Evolutionary conservation across 2,329 filamentous ascomycete genomes (phyloP).

Genomic region (Diplodia sapinea): DNA sequence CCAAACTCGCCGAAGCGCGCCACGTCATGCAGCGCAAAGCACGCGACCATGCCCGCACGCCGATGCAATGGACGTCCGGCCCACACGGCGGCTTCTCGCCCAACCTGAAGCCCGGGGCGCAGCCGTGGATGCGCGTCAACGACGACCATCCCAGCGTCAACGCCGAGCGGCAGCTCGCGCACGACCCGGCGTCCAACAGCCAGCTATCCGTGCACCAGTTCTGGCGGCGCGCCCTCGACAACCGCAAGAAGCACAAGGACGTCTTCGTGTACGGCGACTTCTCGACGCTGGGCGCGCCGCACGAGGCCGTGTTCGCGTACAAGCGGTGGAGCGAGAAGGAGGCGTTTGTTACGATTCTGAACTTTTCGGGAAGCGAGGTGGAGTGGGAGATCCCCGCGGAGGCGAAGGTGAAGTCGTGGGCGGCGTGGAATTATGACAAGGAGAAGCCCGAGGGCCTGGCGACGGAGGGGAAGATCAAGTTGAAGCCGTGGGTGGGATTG

Average conservation of each 20-base stretch:
- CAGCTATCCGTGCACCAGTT: slow-evolving; percentile 61
- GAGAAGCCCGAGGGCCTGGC: slow-evolving; percentile 14
- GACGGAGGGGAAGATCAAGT: slow-evolving; percentile 37
- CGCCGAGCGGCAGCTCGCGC: slow-evolving; percentile 58
- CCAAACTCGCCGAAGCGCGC: slow-evolving; percentile 40
- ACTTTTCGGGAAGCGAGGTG: slow-evolving; percentile 42
- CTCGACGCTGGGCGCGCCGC: slow-evolving; percentile 54
- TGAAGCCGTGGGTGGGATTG: slow-evolving; percentile 47
- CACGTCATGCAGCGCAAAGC: slow-evolving; percentile 57
- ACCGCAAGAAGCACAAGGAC: slow-evolving; percentile 63
- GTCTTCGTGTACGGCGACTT: slow-evolving; percentile 68
- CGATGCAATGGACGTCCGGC: slow-evolving; percentile 67
- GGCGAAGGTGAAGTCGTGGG: slow-evolving; percentile 43
- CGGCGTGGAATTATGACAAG: slow-evolving; percentile 44
- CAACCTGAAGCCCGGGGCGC: slow-evolving; percentile 52
- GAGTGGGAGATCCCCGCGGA: slow-evolving; percentile 40
- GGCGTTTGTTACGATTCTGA: slow-evolving; percentile 43
- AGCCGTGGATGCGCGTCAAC: slow-evolving; percentile 67
- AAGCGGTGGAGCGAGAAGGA: slow-evolving; percentile 40
- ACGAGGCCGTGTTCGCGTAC: slow-evolving; percentile 41
- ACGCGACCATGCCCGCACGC: slow-evolving; percentile 69
- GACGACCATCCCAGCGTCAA: slow-evolving; percentile 63
- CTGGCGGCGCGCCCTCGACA: slow-evolving; percentile 62
- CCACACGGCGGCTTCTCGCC: slow-evolving; percentile 64
- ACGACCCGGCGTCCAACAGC: slow-evolving; percentile 32